Base-by-base conservation (phyloP, 2,329 filamentous ascomycete species). In the Claviceps sp. region DNA sequence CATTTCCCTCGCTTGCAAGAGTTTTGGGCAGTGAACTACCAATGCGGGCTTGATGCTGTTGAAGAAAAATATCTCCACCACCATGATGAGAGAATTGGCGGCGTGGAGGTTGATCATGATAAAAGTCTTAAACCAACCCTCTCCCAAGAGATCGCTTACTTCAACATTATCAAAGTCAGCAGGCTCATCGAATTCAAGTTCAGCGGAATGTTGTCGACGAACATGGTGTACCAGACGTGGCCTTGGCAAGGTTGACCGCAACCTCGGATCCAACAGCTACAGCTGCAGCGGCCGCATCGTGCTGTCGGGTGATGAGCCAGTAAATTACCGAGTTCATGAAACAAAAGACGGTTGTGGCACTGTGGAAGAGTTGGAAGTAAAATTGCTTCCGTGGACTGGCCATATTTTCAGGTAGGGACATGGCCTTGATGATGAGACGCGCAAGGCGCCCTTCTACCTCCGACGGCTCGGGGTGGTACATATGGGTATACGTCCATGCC, bases 11-110 rank as follows among this genome's bases (percentile, higher is more conserved):
- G 1, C 3, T 2, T 14, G 1, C 20, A 45, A 16, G 4, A n/a
- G 5, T 9, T 30, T 30, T 8, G 26, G 26, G 9, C 9, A 13
- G 16, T 24, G 13, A 62, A 72, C 60, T 60, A 77, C 75, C 47
- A 66, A 67, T 49, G 70, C 74, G 49, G 72, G 70, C 57, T 72
- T 73, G 64, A 78, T 75, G 59, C 73, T 77, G 62, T 78, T 78
- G 64, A 78, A 65, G 52, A 69, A 65, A 37, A 73, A 52, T 0
- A 72, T 68, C 64, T 78, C 76, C 36, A 71, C 52, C 8, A 70
- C 55, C 56, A 71, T 73, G 54, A 76, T 63, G 36, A 69, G 48
- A 4, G 73, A 68, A 2, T 69, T 69, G 52, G 73, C 61, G 8
- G 61, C 66, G 59, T 71, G 74, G 44, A 77, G 55, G 48, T 73